Evolutionary conservation across 371 early-diverging fungal species (phyloP), one percentile per base, ranked within the genome.

Genomic region (Vairimorpha apis): DNA sequence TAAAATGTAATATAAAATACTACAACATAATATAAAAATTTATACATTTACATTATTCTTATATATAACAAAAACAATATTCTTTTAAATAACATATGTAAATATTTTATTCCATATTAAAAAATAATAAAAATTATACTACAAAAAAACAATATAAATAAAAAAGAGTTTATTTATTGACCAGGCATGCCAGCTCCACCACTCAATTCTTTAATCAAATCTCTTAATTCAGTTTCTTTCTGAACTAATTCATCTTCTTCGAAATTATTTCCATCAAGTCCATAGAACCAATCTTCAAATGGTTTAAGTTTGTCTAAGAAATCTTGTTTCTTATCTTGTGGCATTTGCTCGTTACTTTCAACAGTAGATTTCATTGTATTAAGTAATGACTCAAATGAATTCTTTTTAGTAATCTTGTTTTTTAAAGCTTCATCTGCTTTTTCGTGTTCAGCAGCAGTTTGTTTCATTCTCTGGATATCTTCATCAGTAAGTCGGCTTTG

Each of bases 381-480:
- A 5, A 70, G 18, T 8, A 51, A 18, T 23, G 49, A 37, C 32
- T 70, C 75, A 62, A 75, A 67, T 14, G 51, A 14, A 44, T 69
- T 69, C 18, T 49, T 64, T 29, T 38, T 59, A 2, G 29, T 38
- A 32, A 67, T 63, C 37, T 38, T 63, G 27, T 65, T 51, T 29
- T 51, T 58, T 18, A 62, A 16, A 23, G 45, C 32, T 14, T 58
- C 53, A 62, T 75, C 78, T n/a, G 21, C 43, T n/a, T 73, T 51
- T 58, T 86, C 65, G n/a, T 75, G 29, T 53, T 70, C 68, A 85
- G 91, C 92, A 75, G 93, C 72, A 18, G 69, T 66, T 45, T 69
- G 47, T 2, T 59, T 38, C 74, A 78, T 70, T 51, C 45, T 71
- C 1, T 62, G 43, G 32, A 74, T 86, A n/a, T 87, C 86, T 75